Evolutionary conservation across 345 rosid genomes (phyloP), one percentile per base, ranked within the genome.

Genomic region (Eucalyptus cladocalyx): DNA sequence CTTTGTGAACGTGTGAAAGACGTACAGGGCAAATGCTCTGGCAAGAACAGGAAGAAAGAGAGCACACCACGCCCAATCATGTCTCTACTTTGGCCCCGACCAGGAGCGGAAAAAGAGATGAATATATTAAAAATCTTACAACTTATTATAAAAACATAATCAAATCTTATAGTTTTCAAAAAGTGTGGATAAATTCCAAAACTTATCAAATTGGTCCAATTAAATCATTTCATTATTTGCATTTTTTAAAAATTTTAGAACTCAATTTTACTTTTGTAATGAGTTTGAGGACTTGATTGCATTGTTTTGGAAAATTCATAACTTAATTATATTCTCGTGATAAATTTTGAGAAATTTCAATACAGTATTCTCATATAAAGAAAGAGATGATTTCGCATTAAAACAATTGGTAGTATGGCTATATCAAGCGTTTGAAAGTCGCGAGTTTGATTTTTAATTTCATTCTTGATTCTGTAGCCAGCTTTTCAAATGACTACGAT

Each of bases 391-490:
- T 24, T 56, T 24, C 2, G 6, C 80, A 17, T 32, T 32, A 10
- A 11, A 37, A 37, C 12, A 11, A 10, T 7, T 2, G 28, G 23
- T 37, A 10, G 1, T 37, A 37, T 72, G 28, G 5, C 4, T 4
- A 11, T 37, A 13, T 72, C 83, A 21, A 6, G 47, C 4, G 16
- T 72, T 10, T 14, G 28, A 19, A 32, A 72, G 4, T 19, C 2
- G 3, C 1, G 1, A 19, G 3, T 9, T 37, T 11, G 28, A 19
- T 37, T 72, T 19, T 40, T 72, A 24, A 19, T 19, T 72, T 5
- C 15, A 10, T 6, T 6, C 45, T 37, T 7, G 5, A 5, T 8
- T 3, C 0, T 6, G 4, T 4, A 34, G 2, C 1, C 0, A 0
- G 43, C 26, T 37, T 19, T 2, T 37, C 7, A 10, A 5, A 34